A percentile compares a stretch with the other conserved stretches of the same genome.
These are phyloP conservation scores for Alternaria sp. DNA, from an alignment of 2,329 filamentous ascomycete genomes.

Conservation along the genomic window DNA sequence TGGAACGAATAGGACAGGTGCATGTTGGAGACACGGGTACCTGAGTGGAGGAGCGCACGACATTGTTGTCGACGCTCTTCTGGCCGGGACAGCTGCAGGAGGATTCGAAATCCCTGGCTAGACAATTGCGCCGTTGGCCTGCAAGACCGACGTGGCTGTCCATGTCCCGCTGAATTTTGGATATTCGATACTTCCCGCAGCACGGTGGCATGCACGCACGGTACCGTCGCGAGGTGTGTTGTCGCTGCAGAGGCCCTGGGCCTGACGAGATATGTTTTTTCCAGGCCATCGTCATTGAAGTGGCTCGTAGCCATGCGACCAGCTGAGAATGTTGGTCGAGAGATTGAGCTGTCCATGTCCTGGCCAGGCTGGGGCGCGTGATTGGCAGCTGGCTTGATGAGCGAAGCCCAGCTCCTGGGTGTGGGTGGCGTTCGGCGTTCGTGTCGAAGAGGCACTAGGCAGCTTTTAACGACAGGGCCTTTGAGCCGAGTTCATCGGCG, in stretches of 20 bases:
- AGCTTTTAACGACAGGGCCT: slow-evolving; percentile 20
- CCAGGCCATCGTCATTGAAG: neutral
- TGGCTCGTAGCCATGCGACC: slow-evolving; percentile 15
- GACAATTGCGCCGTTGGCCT: slow-evolving; percentile 26
- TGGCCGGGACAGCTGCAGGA: slow-evolving; percentile 23
- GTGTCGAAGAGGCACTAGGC: slow-evolving; percentile 20
- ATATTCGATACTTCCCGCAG: slow-evolving; percentile 28
- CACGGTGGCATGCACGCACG: slow-evolving; percentile 24
- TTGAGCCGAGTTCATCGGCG: neutral
- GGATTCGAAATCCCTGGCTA: slow-evolving; percentile 20
- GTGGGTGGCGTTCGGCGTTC: slow-evolving; percentile 13
- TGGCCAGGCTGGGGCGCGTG: slow-evolving; percentile 9
- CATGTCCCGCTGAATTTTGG: slow-evolving; percentile 25
- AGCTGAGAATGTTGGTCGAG: slow-evolving; percentile 25
- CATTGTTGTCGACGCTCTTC: slow-evolving; percentile 3
- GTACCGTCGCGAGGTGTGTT: slow-evolving; percentile 21
- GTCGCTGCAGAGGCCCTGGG: slow-evolving; percentile 19
- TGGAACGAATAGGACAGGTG: slow-evolving; percentile 2
- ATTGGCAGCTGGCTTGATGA: slow-evolving; percentile 26
- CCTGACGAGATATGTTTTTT: slow-evolving; percentile 5
- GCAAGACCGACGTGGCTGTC: slow-evolving; percentile 44
- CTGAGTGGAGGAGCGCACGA: slow-evolving; percentile 26
- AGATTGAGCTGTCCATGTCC: slow-evolving; percentile 24
- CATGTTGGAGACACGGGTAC: slow-evolving; percentile 22
- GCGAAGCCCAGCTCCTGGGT: slow-evolving; percentile 25